Evolutionary conservation across 108 stramenopile species (phyloP).

Genomic region (Skeletonema menzelii): DNA sequence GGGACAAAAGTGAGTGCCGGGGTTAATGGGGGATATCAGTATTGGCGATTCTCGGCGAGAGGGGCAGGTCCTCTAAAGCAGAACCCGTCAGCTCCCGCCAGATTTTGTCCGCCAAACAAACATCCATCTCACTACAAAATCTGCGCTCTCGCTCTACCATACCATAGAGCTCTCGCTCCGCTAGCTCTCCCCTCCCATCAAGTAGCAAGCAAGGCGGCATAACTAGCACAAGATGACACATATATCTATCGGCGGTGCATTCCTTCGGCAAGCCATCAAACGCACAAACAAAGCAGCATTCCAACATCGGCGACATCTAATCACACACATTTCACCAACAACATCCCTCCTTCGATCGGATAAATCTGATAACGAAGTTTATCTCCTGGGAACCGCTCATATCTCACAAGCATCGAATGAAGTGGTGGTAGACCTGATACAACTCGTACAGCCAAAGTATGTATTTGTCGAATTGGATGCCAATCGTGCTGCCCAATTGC

Average conservation of each 20-base stretch:
- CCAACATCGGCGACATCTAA: background rate
- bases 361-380: constrained; percentile 23
- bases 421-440: constrained; percentile 3
- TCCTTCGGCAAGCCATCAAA: background rate
- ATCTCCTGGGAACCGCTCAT: constrained; percentile 34
- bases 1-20: too few species aligned
- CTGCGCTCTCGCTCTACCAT: too few species aligned
- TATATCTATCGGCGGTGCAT: background rate
- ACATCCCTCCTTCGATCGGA: constrained; percentile 20
- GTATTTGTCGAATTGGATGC: constrained; percentile 23
- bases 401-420: constrained; percentile 2
- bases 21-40: too few species aligned
- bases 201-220: too few species aligned
- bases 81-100: too few species aligned
- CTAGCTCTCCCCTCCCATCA: too few species aligned
- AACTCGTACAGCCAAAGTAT: constrained; percentile 7
- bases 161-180: too few species aligned
- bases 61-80: too few species aligned
- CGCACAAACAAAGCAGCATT: background rate
- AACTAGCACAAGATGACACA: background rate
- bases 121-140: too few species aligned
- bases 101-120: too few species aligned
- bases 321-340: constrained; percentile 19
- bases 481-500: background rate
- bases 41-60: too few species aligned